Evolutionary conservation across 2,329 filamentous ascomycete genomes (phyloP).

Genomic region (Paracamarosporium sp.): DNA sequence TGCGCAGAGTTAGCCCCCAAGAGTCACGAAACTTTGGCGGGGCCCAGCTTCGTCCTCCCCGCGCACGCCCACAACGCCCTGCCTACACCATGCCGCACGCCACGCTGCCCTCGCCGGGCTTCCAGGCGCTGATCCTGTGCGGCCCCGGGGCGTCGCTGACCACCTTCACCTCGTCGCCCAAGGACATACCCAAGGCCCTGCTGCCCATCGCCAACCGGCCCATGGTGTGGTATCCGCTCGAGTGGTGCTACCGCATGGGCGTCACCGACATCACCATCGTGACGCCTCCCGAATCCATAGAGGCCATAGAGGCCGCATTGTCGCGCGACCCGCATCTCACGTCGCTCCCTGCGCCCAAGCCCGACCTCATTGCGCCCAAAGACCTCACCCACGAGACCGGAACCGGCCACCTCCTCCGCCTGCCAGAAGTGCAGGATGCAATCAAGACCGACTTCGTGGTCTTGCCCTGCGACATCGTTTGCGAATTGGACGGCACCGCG

Average conservation of each 20-base stretch:
- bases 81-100: conserved; percentile 79
- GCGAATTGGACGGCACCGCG: conserved; percentile 82
- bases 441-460: conserved; percentile 88
- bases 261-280: conserved; percentile 71
- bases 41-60: conserved; percentile 4
- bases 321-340: conserved; percentile 82
- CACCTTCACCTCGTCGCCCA: conserved; percentile 81
- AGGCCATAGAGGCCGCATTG: conserved; percentile 72
- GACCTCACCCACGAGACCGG: conserved; percentile 83
- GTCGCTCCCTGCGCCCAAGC: conserved; percentile 72
- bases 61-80: conserved; percentile 50
- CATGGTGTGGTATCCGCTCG: conserved; percentile 89
- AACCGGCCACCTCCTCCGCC: conserved; percentile 84
- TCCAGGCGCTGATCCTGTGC: conserved; percentile 84
- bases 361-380: conserved; percentile 77
- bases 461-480: conserved; percentile 91
- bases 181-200: conserved; percentile 82
- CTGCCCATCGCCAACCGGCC: conserved; percentile 83
- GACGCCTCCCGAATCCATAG: conserved; percentile 62
- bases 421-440: conserved; percentile 79
- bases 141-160: conserved; percentile 82
- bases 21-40: conserved; percentile 25
- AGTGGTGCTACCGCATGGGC: conserved; percentile 83
- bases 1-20: conserved; percentile 8
- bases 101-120: conserved; percentile 74